Evolutionary conservation across 2,329 filamentous ascomycete species (phyloP).

Genomic region (Paramyrothecium roridum): DNA sequence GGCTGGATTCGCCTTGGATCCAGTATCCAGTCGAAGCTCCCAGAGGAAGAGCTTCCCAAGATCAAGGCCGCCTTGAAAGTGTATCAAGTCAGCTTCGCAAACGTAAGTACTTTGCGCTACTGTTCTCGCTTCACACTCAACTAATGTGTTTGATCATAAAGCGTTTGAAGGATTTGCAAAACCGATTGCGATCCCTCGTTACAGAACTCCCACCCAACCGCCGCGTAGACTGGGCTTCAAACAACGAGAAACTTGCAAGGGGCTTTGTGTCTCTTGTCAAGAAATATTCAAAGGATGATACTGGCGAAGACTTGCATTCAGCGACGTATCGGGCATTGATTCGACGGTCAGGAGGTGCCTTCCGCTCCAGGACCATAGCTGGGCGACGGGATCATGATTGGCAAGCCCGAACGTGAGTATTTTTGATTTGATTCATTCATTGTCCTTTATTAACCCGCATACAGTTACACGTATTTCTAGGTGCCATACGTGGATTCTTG

Average conservation of each 20-base stretch:
- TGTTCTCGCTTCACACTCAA: neutral
- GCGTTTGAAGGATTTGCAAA: neutral
- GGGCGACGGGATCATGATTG: neutral
- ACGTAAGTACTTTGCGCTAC: neutral
- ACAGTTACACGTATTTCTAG: neutral
- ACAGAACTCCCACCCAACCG: neutral
- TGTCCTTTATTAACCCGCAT: neutral
- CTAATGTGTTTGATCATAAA: neutral
- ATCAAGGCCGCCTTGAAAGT: neutral
- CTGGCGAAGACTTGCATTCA: neutral
- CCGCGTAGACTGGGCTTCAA: neutral
- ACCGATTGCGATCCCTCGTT: neutral
- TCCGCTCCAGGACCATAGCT: neutral
- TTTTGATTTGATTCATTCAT: neutral
- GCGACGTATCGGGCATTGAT: neutral
- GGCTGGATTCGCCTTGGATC: conserved; percentile 1
- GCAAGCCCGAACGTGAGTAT: neutral
- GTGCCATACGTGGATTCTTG: neutral
- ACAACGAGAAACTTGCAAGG: neutral
- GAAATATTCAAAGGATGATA: neutral
- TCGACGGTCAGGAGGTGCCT: neutral
- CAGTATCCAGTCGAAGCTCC: neutral
- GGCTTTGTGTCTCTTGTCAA: neutral
- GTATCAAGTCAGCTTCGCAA: neutral
- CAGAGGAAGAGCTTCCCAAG: neutral